Conservation (phyloP, 2,329 filamentous ascomycete genomes). For the Ascochyta koolunga region DNA sequence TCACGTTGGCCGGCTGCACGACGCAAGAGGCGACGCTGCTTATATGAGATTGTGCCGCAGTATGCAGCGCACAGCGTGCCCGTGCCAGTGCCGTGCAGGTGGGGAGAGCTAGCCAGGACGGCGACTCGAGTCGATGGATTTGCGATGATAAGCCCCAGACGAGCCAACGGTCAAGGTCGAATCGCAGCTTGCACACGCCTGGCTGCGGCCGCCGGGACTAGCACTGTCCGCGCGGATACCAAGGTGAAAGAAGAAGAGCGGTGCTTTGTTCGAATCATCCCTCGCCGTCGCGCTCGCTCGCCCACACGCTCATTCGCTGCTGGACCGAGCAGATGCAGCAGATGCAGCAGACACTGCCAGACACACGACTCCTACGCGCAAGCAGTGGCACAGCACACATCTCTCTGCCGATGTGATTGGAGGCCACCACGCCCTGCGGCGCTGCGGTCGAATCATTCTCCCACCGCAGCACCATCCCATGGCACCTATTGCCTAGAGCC, state of each 20-base stretch:
- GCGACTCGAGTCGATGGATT: conserved; percentile 46
- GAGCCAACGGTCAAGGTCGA: background rate
- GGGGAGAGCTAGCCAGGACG: conserved; percentile 51
- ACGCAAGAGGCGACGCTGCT: conserved; percentile 10
- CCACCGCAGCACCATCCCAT: conserved; percentile 1
- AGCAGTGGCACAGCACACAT: conserved; percentile 18
- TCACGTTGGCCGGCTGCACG: background rate
- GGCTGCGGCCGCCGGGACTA: conserved; percentile 4
- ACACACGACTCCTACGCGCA: conserved; percentile 11
- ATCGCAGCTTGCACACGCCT: conserved; percentile 11
- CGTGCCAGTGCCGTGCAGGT: conserved; percentile 6
- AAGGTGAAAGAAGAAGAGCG: background rate
- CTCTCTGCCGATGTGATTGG: background rate
- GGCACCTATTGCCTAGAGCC: conserved; percentile 17
- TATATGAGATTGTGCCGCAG: conserved; percentile 6
- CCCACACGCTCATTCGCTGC: conserved; percentile 1
- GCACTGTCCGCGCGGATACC: background rate
- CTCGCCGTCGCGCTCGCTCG: background rate
- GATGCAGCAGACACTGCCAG: too few species aligned
- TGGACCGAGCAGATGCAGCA: background rate
- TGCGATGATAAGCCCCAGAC: conserved; percentile 13
- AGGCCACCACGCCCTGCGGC: conserved; percentile 1
- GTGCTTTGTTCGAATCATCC: background rate
- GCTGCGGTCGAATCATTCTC: conserved; percentile 7
- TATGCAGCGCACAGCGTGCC: conserved; percentile 7